Base-by-base conservation (phyloP, 768 basidiomycete species). In the Coprinellus micaceus region DNA sequence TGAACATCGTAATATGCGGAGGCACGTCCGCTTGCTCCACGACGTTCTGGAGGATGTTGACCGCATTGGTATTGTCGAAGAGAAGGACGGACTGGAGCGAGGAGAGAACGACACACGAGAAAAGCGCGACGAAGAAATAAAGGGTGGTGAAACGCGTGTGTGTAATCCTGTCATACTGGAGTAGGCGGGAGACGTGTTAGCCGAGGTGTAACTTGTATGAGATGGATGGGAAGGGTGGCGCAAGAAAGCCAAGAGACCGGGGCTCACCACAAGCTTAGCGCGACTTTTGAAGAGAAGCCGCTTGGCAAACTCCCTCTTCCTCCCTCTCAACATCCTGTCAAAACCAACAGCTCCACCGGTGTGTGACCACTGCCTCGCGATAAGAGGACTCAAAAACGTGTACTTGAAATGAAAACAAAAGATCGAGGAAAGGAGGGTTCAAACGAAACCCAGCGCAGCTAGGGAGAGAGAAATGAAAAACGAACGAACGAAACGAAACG, bases 81-180 rank as follows among this genome's bases (percentile, higher is more conserved):
- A 76, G 74, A 2, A 75, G 65, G 24, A 74, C 47, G 13, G 66
- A 67, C 58, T 82, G 81, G 10, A 82, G 61, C 12, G 68, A 61
- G 54, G 68, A 71, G 50, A 82, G 75, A 24, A 71, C 64, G 40
- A 76, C 52, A 56, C 74, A 78, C 53, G 71, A 72, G 25, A 72
- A 44, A 44, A 83, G 59, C 26, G 78, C 74, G 55, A 82, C 67
- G 39, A 76, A 65, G 62, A 81, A 78, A 64, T 80, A 84, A 33
- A 71, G 59, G 4, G 75, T 70, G 30, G 80, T 82, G 63, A 73
- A 75, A 10, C 72, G 77, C n/a, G 77, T 80, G 33, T 79, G 62
- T 6, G 79, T 82, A 50, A 81, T 70, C 57, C 78, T 73, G 29
- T 74, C 65, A 59, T 76, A 79, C 82, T 83, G 48, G 21, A 29